These are phyloP conservation scores for Scorias spongiosa DNA, from an alignment of 2,329 filamentous ascomycete species.

Conservation along the genomic window DNA sequence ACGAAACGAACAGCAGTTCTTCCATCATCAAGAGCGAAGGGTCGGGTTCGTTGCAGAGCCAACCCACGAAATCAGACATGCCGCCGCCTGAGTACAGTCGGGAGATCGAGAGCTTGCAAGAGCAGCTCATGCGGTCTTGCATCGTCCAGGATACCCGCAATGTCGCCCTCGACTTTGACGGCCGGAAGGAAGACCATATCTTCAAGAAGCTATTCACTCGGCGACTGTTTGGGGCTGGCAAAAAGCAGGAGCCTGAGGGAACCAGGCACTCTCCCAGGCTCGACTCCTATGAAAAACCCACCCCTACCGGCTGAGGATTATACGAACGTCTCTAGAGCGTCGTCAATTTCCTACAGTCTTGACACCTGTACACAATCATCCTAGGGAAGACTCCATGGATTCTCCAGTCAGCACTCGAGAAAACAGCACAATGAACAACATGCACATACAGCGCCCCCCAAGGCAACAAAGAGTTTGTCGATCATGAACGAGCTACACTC, in stretches of 20 bases:
- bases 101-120: not conserved
- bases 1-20: not conserved
- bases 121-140: not conserved
- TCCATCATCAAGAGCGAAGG: not conserved
- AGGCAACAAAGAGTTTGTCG: no score
- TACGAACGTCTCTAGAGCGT: no score
- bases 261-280: no score
- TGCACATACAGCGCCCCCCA: no score
- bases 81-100: not conserved
- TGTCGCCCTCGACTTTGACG: not conserved
- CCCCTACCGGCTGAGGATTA: no score
- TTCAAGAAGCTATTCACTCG: not conserved
- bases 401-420: no score
- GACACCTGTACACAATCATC: no score
- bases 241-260: not conserved
- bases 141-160: not conserved
- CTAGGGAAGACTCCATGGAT: no score
- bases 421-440: no score
- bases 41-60: not conserved
- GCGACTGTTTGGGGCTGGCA: not conserved
- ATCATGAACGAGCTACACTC: no score
- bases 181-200: not conserved
- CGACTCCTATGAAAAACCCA: no score
- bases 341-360: no score
- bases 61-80: not conserved